Evolutionary conservation across 2,329 filamentous ascomycete species (phyloP), one percentile per base, ranked within the genome.

Genomic region (Trichoderma oligosporum): DNA sequence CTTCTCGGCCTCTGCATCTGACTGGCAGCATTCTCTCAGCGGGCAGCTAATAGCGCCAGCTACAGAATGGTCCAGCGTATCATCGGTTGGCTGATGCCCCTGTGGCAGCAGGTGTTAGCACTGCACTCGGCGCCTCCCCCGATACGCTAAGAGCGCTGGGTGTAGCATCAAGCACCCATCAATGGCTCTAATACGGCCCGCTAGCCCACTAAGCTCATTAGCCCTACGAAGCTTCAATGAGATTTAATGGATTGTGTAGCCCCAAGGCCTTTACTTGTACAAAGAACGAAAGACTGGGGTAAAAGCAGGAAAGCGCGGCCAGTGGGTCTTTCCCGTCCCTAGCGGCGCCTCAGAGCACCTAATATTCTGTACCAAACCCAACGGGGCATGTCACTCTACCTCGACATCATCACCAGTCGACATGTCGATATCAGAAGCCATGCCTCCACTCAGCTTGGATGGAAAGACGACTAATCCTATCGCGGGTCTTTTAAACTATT

Each of bases 381-480:
- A 42, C 18, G 7, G 47, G 52, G 36, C 35, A 59, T 57, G 60
- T 61, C 60, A 61, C 57, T 60, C 54, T 60, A 60, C 53, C 60
- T 60, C 54, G 44, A 51, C 58, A 47, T 45, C 57, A 60, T 61
- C 60, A 59, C 36, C 39, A 31, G 33, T 33, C 53, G 31, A 47
- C 53, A 16, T 41, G 53, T 39, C 35, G 18, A 56, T 25, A 35
- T 49, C 16, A 14, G 47, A 38, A 39, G 16, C 33, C 18, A 51
- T 33, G 38, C 44, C 51, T 27, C 39, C 57, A 47, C 31, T 22
- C 52, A 22, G 41, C 12, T 24, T 29, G 36, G 29, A 38, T 47
- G 44, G 49, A 33, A 33, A 48, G 11, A 14, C 35, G 33, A 47
- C 39, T 51, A 35, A 29, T 57, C 47, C 33, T 31, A 36, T 44